Evolutionary conservation across 2,329 filamentous ascomycete genomes (phyloP).

Genomic region (Clonostachys solani): DNA sequence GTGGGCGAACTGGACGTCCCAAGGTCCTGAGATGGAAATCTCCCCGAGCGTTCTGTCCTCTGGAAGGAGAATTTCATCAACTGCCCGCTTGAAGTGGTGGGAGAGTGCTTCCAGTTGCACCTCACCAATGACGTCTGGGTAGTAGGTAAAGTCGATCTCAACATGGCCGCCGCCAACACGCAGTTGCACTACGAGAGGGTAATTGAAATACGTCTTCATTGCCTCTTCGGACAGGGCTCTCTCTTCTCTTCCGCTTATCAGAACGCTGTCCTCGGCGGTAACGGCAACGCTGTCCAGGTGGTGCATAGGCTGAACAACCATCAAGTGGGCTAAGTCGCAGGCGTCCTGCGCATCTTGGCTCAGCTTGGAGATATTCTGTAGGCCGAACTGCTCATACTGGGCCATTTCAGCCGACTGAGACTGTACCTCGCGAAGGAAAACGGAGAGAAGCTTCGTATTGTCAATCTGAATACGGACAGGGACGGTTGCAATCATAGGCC

Average conservation of each 20-base stretch:
- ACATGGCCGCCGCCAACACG: background rate
- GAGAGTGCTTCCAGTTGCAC: background rate
- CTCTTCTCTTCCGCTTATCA: background rate
- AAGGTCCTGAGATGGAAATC: background rate
- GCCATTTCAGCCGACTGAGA: constrained; percentile 9
- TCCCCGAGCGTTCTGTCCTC: background rate
- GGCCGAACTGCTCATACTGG: constrained; percentile 11
- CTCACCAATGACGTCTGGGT: background rate
- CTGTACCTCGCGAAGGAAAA: constrained; percentile 8
- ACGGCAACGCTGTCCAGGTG: background rate
- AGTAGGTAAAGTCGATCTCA: constrained; percentile 1
- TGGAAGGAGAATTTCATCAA: constrained; percentile 8
- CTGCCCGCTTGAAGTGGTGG: constrained; percentile 8
- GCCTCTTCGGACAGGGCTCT: background rate
- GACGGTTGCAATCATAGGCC: constrained; percentile 9
- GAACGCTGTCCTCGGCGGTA: background rate
- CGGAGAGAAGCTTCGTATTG: constrained; percentile 3
- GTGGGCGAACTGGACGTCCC: constrained; percentile 1
- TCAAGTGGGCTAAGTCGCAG: constrained; percentile 10
- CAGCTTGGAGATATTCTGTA: constrained; percentile 13
- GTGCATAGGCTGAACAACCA: constrained; percentile 9
- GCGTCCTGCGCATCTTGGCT: constrained; percentile 7
- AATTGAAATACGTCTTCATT: constrained; percentile 3
- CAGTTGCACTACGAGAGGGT: background rate
- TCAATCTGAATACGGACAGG: constrained; percentile 5